Conservation (phyloP, 2,329 filamentous ascomycete species). For the Fusarium euwallaceae region DNA sequence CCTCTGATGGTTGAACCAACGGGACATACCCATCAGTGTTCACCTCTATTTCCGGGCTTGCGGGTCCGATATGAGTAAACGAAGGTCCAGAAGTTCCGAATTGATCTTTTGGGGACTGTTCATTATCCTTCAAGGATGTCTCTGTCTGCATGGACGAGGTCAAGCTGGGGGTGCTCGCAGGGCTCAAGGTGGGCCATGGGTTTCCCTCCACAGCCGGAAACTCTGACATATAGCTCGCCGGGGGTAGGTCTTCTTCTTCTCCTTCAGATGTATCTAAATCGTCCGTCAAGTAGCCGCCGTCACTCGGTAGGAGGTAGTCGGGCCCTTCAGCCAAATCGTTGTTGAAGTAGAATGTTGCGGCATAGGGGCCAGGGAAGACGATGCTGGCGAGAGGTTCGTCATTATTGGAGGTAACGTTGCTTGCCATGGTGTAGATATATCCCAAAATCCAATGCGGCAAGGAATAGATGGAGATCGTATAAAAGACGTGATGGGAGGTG, state of each 20-base stretch:
- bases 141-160: not conserved
- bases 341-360: constrained; percentile 18
- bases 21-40: not conserved
- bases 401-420: not conserved
- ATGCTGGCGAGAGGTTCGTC: not conserved
- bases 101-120: not conserved
- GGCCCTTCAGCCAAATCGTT: constrained; percentile 15
- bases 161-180: not conserved
- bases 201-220: not conserved
- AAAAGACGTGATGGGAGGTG: not conserved
- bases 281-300: constrained; percentile 6
- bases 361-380: constrained; percentile 9
- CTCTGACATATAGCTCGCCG: not conserved
- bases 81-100: not conserved
- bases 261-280: not conserved
- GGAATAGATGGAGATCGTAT: not conserved
- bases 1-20: not conserved
- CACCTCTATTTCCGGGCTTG: not conserved
- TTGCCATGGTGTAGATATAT: constrained; percentile 3
- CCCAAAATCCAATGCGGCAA: not conserved
- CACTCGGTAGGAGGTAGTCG: constrained; percentile 4
- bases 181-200: not conserved
- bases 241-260: not conserved
- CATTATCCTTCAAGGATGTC: not conserved
- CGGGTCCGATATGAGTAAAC: not conserved